phyloP scores from a whole-genome alignment of 257 asterid genomes.

The Nicotiana knightiana region DNA sequence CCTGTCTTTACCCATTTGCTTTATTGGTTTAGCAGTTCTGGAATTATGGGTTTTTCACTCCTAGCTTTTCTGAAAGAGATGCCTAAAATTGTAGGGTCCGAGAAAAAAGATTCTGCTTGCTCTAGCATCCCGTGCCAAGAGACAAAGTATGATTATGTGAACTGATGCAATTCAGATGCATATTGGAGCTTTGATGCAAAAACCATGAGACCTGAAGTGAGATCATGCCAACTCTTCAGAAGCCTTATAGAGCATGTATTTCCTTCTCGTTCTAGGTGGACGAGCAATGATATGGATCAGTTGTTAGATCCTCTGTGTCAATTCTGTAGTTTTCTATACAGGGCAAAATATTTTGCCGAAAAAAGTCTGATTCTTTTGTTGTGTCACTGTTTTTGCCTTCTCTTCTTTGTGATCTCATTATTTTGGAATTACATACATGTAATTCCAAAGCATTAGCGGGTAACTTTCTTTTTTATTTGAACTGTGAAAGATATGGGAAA shows the following conservation, averaged over 20 bases:
- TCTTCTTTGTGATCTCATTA: background rate
- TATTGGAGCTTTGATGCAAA: constrained; percentile 9
- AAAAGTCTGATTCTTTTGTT: background rate
- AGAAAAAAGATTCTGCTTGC: constrained; percentile 73
- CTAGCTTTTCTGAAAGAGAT: constrained; percentile 3
- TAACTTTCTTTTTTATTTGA: background rate
- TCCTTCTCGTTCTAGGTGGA: background rate
- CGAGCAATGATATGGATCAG: background rate
- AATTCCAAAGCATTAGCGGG: background rate
- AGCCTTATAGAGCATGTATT: background rate
- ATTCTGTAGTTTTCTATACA: background rate
- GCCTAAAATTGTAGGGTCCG: constrained; percentile 62
- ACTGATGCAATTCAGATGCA: constrained; percentile 10
- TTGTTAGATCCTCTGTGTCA: background rate
- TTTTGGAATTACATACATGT: background rate
- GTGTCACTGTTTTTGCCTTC: background rate
- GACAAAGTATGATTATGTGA: constrained; percentile 31
- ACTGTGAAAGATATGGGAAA: background rate
- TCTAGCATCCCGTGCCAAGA: constrained; percentile 49
- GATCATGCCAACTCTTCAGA: background rate
- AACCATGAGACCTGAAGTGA: background rate
- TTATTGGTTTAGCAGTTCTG: background rate
- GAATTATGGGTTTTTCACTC: background rate
- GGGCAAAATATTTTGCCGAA: background rate
- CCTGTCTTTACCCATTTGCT: background rate